Base-by-base conservation (phyloP, 1,284 basidiomycete genomes). In the Rhodotorula sp. region DNA sequence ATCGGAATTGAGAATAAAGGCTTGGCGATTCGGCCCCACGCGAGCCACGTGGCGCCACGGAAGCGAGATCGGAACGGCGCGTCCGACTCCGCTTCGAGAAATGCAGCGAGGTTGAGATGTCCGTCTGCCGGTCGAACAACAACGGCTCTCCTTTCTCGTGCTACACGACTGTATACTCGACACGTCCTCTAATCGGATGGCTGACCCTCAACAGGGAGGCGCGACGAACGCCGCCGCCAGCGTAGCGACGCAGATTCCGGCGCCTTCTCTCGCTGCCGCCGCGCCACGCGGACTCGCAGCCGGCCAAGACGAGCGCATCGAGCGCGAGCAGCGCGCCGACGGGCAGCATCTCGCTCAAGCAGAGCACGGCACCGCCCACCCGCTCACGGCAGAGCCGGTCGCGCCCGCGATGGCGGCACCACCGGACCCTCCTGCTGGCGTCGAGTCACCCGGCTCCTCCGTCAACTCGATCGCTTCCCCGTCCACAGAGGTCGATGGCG, bases 231-330 rank as follows among this genome's bases (percentile, higher is more conserved):
- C 49, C 5, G 54, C 54, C 54, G 54, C 54, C 14, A 56, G 54
- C n/a, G 54, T 56, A n/a, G 54, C 54, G 12, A 31, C 54, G 31
- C 54, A 56, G 15, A n/a, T 56, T 6, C 54, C 54, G 54, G 54
- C 54, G 26, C 54, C 54, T 10, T 18, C n/a, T 29, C 54, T 29
- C 54, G 49, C 49, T 51, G 54, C 54, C 23, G 26, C 54, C 54
- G 54, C 54, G 26, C 54, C 54, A 56, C 54, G n/a, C n/a, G 54
- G 54, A 6, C 14, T 26, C n/a, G 54, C 54, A 15, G n/a, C 54
- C n/a, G 54, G 54, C 54, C 26, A 56, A 18, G 54, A 56, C 54
- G n/a, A 56, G 54, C 54, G 54, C 26, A 56, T 56, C 54, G 54
- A 56, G 29, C n/a, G n/a, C 54, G 54, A 56, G 54, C n/a, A 26